Conservation (phyloP, 345 rosid genomes). For the Geranium brycei region DNA sequence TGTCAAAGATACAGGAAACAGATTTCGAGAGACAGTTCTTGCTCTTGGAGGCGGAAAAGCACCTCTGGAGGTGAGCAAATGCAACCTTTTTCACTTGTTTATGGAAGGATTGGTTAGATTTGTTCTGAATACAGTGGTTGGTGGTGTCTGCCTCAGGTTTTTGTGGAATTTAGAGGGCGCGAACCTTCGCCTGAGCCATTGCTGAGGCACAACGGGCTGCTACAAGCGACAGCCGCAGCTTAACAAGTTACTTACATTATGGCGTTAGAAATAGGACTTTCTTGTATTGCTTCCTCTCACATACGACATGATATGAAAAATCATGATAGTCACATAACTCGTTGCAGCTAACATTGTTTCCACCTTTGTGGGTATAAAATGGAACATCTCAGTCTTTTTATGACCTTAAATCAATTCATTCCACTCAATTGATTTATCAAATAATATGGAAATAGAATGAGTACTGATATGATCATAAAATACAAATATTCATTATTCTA, state of each 20-base stretch:
- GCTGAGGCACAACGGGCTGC: slow-evolving; percentile 74
- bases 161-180: slow-evolving; percentile 78
- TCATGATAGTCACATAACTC: no score
- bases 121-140: neutral
- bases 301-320: no score
- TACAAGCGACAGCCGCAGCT: slow-evolving; percentile 23
- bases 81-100: neutral
- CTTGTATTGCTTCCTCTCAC: no score
- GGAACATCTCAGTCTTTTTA: no score
- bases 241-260: neutral
- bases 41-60: slow-evolving; percentile 94
- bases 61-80: slow-evolving; percentile 47
- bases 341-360: no score
- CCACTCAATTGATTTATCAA: no score
- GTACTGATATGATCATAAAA: no score
- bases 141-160: slow-evolving; percentile 34
- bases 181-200: slow-evolving; percentile 86
- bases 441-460: no score
- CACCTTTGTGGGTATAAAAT: no score
- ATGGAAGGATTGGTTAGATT: neutral
- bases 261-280: neutral
- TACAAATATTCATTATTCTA: no score
- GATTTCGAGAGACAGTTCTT: slow-evolving; percentile 72
- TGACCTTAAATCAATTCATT: no score
- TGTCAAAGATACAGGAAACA: slow-evolving; percentile 59